Conservation (phyloP, 345 rosid genomes). For the Rhodamnia rubescens region DNA sequence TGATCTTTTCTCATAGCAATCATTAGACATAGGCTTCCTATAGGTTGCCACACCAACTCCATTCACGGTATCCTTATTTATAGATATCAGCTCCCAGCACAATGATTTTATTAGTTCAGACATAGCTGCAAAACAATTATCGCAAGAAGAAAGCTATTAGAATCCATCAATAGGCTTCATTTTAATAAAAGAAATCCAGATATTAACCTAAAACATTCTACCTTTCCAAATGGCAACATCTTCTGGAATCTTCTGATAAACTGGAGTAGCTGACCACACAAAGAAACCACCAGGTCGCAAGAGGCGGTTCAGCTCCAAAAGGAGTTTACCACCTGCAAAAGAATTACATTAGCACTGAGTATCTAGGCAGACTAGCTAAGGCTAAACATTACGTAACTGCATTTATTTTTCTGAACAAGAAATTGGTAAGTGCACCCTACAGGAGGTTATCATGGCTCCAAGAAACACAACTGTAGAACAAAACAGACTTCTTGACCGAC, state of each 20-base stretch:
- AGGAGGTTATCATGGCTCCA: background rate
- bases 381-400: background rate
- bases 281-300: constrained; percentile 88
- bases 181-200: background rate
- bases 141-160: constrained; percentile 9
- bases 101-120: constrained; percentile 54
- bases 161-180: constrained; percentile 1
- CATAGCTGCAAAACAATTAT: constrained; percentile 58
- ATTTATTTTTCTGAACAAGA: background rate
- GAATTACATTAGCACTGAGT: background rate
- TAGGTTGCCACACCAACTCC: constrained; percentile 71
- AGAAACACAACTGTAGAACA: background rate
- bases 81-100: constrained; percentile 87
- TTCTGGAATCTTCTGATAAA: constrained; percentile 65
- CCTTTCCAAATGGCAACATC: constrained; percentile 94
- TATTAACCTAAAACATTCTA: constrained; percentile 8
- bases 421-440: background rate
- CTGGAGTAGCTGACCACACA: constrained; percentile 98
- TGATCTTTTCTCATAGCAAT: constrained; percentile 71
- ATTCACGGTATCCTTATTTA: constrained; percentile 57
- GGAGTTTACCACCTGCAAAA: constrained; percentile 72
- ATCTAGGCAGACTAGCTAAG: background rate
- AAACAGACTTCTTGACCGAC: background rate
- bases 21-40: constrained; percentile 70
- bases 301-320: constrained; percentile 79